Percentiles rank a stretch among this genome's conserved stretches.
These are phyloP conservation scores for Tylopilus plumbeoviolaceoides DNA, from an alignment of 768 basidiomycete species.

Conservation along the genomic window DNA sequence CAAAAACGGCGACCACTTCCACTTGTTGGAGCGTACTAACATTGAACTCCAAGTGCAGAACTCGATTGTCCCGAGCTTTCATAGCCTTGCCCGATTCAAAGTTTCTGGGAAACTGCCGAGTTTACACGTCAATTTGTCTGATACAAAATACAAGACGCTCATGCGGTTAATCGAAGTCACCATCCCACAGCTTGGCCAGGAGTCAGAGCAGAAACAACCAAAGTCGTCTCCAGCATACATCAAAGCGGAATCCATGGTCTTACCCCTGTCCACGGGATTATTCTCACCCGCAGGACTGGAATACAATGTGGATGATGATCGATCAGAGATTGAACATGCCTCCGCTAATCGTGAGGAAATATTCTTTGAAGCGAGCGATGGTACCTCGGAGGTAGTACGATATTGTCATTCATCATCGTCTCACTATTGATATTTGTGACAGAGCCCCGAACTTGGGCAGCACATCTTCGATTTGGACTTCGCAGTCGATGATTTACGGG, in stretches of 20 bases:
- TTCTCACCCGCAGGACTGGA: conserved; percentile 55
- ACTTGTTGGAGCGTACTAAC: conserved; percentile 89
- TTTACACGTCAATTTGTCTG: conserved; percentile 86
- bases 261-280: conserved; percentile 52
- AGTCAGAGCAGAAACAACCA: conserved; percentile 22
- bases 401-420: not conserved
- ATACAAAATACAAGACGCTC: conserved; percentile 84
- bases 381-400: conserved; percentile 45
- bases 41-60: conserved; percentile 87
- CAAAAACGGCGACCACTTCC: conserved; percentile 56
- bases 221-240: conserved; percentile 19
- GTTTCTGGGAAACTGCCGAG: conserved; percentile 84
- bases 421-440: conserved; percentile 1
- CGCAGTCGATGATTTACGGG: conserved; percentile 77
- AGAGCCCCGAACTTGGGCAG: conserved; percentile 42
- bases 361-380: conserved; percentile 74
- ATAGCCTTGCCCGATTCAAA: conserved; percentile 85
- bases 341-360: conserved; percentile 46
- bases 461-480: conserved; percentile 83
- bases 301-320: conserved; percentile 65
- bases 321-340: conserved; percentile 40
- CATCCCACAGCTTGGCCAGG: conserved; percentile 75
- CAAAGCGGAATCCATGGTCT: conserved; percentile 31
- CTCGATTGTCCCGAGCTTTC: conserved; percentile 83
- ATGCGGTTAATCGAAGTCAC: conserved; percentile 91